Percentiles rank a stretch among this genome's conserved stretches.
Evolutionary conservation across 257 asterid species (phyloP).

Genomic region (Przewalskia tangutica): DNA sequence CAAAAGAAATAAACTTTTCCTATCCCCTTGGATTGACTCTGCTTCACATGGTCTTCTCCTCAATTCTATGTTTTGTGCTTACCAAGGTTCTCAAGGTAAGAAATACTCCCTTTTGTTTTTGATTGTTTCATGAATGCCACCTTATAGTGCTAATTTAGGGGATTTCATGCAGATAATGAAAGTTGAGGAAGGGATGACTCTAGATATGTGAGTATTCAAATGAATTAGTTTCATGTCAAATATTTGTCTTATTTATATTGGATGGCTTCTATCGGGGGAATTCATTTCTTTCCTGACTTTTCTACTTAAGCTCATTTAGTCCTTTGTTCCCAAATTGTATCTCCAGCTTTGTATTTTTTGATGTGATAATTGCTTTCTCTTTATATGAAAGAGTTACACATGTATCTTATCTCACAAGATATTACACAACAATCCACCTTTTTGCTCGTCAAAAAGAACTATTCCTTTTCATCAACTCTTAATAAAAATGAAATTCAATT

Average conservation of each 20-base stretch:
- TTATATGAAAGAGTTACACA: not conserved
- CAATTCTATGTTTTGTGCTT: conserved; percentile 68
- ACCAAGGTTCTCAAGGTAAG: conserved; percentile 87
- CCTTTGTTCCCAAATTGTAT: not conserved
- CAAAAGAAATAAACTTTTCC: conserved; percentile 88
- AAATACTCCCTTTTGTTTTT: not conserved
- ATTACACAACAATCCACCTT: not conserved
- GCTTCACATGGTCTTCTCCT: conserved; percentile 96
- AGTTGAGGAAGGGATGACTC: conserved; percentile 92
- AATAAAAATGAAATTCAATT: not conserved
- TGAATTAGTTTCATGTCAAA: not conserved
- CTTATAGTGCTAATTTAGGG: not conserved
- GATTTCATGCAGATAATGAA: conserved; percentile 55
- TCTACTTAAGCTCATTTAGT: not conserved
- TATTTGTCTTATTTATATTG: not conserved
- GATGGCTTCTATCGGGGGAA: not conserved
- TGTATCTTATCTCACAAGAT: not conserved
- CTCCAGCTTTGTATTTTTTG: not conserved
- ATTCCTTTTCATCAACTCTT: not conserved
- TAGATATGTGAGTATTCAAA: conserved; percentile 64
- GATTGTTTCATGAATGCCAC: not conserved
- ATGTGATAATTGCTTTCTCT: not conserved
- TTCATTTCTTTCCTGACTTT: not conserved
- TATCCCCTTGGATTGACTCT: conserved; percentile 94
- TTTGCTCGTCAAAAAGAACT: not conserved